Evolutionary conservation across 1,284 basidiomycete genomes (phyloP), one percentile per base, ranked within the genome.

Genomic region (Fomitiporia mediterranea): DNA sequence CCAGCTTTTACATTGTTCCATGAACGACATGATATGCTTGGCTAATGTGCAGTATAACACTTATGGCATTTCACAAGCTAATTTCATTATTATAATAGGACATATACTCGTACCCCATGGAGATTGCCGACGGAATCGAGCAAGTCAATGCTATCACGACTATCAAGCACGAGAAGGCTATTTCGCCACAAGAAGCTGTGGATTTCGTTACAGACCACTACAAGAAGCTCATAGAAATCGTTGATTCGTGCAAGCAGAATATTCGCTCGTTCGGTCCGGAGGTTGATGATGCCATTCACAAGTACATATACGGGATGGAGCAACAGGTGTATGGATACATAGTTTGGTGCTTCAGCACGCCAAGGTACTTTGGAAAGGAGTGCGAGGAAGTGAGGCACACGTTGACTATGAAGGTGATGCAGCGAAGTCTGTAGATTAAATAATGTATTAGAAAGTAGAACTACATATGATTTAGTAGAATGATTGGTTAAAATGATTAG

Each of bases 131-230:
- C 66, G 84, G 83, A n/a, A 79, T 80, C 55, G 75, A 72, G 11
- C 78, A 78, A 47, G 83, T 51, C 42, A 87, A 86, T 63, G 73
- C 84, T 61, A 72, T 87, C 39, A 82, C 82, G 2, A 81, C 86
- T 32, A 74, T 84, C 47, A 84, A 85, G 81, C 71, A 77, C 57
- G 74, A 77, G 50, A 74, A 75, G 51, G 63, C 68, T 23, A 66
- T 79, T 53, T 69, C 72, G 55, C 69, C 85, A 21, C 84, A 86
- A 67, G 73, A 74, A 17, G 79, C 84, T 3, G 72, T 78, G 34
- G 79, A 87, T 65, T 70, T 75, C 61, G 75, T 82, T 61, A 82
- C 25, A 28, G 44, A 46, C 6, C n/a, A 28, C n/a, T 46, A 46
- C 44, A 82, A 11, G 67, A 70, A 80, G 62, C 84, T 76, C 67